Conservation (phyloP, 2,329 filamentous ascomycete species). For the Fusarium sp. region DNA sequence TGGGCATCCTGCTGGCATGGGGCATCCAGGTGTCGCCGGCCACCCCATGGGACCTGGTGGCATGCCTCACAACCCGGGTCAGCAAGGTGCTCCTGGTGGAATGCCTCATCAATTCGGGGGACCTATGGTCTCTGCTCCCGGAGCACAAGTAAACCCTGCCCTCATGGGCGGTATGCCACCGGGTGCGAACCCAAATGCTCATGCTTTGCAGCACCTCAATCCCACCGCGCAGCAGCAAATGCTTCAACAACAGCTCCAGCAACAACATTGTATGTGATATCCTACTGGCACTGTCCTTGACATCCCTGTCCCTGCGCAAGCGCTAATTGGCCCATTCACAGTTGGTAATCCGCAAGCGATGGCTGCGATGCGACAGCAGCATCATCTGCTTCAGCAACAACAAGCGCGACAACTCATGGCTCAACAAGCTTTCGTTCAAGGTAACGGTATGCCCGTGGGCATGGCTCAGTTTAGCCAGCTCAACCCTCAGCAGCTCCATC, state of each 20-base stretch:
- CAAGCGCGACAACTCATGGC: conserved; percentile 63
- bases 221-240: conserved; percentile 68
- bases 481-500: conserved; percentile 61
- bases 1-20: conserved; percentile 77
- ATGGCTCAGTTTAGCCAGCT: conserved; percentile 61
- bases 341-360: conserved; percentile 51
- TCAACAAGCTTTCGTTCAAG: conserved; percentile 59
- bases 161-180: conserved; percentile 83
- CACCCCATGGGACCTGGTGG: conserved; percentile 68
- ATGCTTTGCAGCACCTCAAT: conserved; percentile 77
- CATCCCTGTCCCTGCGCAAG: conserved; percentile 14
- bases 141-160: conserved; percentile 76
- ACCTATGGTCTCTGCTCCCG: conserved; percentile 78
- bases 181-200: conserved; percentile 70
- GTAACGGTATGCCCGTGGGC: conserved; percentile 61
- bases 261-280: conserved; percentile 47
- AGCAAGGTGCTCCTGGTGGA: conserved; percentile 72
- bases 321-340: conserved; percentile 33
- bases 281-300: background rate
- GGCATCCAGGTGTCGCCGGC: conserved; percentile 73
- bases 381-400: conserved; percentile 66
- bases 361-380: conserved; percentile 62
- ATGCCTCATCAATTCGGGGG: conserved; percentile 73
- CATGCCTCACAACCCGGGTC: conserved; percentile 74
- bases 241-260: conserved; percentile 61